phyloP scores from a whole-genome alignment of 495 filamentous ascomycete genomes.

The Hypoxylon trugodes region DNA sequence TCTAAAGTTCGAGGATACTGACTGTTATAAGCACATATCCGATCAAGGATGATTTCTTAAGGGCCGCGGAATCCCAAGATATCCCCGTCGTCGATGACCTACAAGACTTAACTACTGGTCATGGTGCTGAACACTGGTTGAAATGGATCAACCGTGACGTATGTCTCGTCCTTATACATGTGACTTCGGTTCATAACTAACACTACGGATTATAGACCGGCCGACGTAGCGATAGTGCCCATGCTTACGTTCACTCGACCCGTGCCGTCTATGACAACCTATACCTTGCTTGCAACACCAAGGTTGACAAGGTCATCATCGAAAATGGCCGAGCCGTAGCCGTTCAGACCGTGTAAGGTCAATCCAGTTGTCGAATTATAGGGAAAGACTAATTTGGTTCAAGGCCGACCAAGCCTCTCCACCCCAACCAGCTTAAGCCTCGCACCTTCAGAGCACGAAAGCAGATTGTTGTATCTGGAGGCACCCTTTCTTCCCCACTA shows the following conservation, averaged over 20 bases:
- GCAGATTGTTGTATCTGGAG: conserved; percentile 80
- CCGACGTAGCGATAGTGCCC: conserved; percentile 77
- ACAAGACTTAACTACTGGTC: conserved; percentile 71
- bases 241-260: conserved; percentile 76
- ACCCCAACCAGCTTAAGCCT: conserved; percentile 52
- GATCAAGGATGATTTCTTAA: conserved; percentile 80
- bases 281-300: conserved; percentile 80
- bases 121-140: conserved; percentile 66
- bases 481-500: conserved; percentile 79
- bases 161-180: conserved; percentile 38
- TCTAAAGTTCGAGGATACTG: not conserved
- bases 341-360: conserved; percentile 59
- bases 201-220: conserved; percentile 56
- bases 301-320: conserved; percentile 82
- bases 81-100: conserved; percentile 77
- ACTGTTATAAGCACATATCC: conserved; percentile 60
- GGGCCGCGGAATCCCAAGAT: conserved; percentile 78
- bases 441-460: conserved; percentile 75
- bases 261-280: conserved; percentile 72
- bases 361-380: not conserved
- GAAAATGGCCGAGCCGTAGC: conserved; percentile 73
- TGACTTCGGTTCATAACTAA: conserved; percentile 12
- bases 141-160: conserved; percentile 78
- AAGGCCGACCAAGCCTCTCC: conserved; percentile 54
- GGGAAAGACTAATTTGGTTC: conserved; percentile 3